Evolutionary conservation across 2,329 filamentous ascomycete genomes (phyloP).

Genomic region (Huntiella abstrusa): DNA sequence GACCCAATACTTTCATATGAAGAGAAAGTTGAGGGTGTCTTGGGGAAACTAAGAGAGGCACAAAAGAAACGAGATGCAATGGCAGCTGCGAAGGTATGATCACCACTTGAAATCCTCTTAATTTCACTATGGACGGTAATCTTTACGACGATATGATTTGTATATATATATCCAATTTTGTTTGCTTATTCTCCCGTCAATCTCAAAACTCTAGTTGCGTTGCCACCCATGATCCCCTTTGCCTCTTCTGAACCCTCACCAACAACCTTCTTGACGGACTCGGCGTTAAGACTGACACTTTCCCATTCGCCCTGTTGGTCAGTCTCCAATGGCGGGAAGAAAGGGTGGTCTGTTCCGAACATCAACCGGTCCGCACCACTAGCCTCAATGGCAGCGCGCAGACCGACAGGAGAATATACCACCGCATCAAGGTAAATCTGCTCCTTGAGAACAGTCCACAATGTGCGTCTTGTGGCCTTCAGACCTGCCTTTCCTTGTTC

Average conservation of each 20-base stretch:
- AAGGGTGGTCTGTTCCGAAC: constrained; percentile 71
- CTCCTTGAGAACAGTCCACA: constrained; percentile 39
- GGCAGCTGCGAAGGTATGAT: constrained; percentile 10
- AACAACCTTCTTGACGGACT: constrained; percentile 35
- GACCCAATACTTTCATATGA: constrained; percentile 12
- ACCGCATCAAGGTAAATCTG: constrained; percentile 84
- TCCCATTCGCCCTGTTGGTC: constrained; percentile 49
- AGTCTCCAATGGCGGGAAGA: constrained; percentile 55
- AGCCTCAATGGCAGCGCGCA: constrained; percentile 51
- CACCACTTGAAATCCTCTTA: neutral
- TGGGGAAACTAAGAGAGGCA: constrained; percentile 22
- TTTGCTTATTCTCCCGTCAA: constrained; percentile 7
- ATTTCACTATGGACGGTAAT: neutral
- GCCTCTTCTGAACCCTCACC: constrained; percentile 26
- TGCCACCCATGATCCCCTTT: constrained; percentile 38
- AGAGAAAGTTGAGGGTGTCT: constrained; percentile 12
- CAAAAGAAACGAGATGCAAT: constrained; percentile 18
- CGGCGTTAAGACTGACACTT: constrained; percentile 37
- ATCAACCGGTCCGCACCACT: constrained; percentile 50
- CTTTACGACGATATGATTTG: neutral
- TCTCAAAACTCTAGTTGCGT: constrained; percentile 35
- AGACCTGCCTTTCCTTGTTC: constrained; percentile 36
- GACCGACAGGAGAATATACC: constrained; percentile 56
- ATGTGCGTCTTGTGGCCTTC: constrained; percentile 23
- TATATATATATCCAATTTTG: neutral